Evolutionary conservation across 106 monocot genomes (phyloP), one percentile per base, ranked within the genome.

Genomic region (Dendrobium catenatum): DNA sequence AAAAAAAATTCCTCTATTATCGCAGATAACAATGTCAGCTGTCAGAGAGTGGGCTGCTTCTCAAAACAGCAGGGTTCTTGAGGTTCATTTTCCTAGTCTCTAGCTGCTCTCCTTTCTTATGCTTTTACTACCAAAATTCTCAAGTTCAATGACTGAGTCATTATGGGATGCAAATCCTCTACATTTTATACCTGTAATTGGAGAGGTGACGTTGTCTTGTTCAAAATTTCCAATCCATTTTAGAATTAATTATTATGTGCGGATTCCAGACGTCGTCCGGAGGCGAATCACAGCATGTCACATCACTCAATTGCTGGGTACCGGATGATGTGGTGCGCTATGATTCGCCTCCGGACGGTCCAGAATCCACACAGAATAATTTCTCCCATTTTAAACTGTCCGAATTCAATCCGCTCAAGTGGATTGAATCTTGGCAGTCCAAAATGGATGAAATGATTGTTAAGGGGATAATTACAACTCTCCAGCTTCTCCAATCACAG

Each of bases 31-130:
- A 80, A 95, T 95, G 93, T 95, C 95, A 79, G 90, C 95, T 61
- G 93, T 95, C 55, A 89, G 95, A 82, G 95, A 95, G 72, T 95
- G 95, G 95, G 93, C 95, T 83, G 95, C 95, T 46, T 90, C 95
- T 81, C 95, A 95, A 75, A 78, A 85, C 79, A 82, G 75, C 77
- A 81, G 79, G 79, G 73, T 91, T 86, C 89, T 95, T 37, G 84
- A 93, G 95, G 93, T 95, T 83, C 33, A n/a, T 59, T 79, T 82
- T 77, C n/a, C 11, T 37, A 48, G 19, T 51, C 49, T 49, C 3
- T 47, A 24, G 13, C 43, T 19, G 16, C 43, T 70, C 40, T 67
- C 59, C 4, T 11, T 82, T 44, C 51, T 33, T 64, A 31, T 76
- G 76, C 11, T 48, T 49, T 76, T n/a, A 42, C 19, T 13, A 1